Evolutionary conservation across 768 basidiomycete species (phyloP).

Genomic region (Rhodotorula graminis): DNA sequence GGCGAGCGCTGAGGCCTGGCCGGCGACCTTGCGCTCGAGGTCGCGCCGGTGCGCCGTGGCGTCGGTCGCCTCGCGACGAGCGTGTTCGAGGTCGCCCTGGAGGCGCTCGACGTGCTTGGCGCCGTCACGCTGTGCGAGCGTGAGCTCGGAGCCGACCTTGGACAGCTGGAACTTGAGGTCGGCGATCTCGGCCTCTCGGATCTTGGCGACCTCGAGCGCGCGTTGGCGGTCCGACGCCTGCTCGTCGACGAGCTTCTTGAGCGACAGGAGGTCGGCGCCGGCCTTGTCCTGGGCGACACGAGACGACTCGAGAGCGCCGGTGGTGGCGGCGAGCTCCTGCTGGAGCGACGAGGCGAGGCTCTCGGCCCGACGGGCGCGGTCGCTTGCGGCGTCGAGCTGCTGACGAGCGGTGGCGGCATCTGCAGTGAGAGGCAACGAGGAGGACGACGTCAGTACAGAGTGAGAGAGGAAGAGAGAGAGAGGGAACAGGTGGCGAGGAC

Average conservation of each 20-base stretch:
- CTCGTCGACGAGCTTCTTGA: slow-evolving; percentile 74
- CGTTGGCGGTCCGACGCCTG: slow-evolving; percentile 82
- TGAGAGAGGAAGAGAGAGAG: neutral
- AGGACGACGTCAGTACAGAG: neutral
- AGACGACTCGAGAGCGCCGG: slow-evolving; percentile 45
- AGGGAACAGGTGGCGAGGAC: no score
- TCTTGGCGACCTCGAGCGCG: slow-evolving; percentile 74
- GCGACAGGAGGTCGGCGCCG: slow-evolving; percentile 76
- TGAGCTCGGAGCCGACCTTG: slow-evolving; percentile 63
- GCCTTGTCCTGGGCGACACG: slow-evolving; percentile 52
- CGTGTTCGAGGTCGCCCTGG: slow-evolving; percentile 62
- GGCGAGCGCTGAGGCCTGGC: slow-evolving; percentile 61
- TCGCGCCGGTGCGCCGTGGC: slow-evolving; percentile 49
- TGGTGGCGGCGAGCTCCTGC: slow-evolving; percentile 51
- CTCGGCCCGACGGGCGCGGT: slow-evolving; percentile 53
- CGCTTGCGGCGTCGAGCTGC: slow-evolving; percentile 1
- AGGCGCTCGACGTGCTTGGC: slow-evolving; percentile 6
- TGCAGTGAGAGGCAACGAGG: neutral
- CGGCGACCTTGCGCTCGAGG: slow-evolving; percentile 66
- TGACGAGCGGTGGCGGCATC: neutral
- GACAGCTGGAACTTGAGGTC: slow-evolving; percentile 63
- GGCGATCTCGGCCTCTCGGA: slow-evolving; percentile 75
- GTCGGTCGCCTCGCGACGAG: slow-evolving; percentile 47
- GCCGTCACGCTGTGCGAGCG: slow-evolving; percentile 56
- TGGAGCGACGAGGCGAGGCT: slow-evolving; percentile 55